Conservation (phyloP, 441 rosid genomes). For the Croton laevigatus region DNA sequence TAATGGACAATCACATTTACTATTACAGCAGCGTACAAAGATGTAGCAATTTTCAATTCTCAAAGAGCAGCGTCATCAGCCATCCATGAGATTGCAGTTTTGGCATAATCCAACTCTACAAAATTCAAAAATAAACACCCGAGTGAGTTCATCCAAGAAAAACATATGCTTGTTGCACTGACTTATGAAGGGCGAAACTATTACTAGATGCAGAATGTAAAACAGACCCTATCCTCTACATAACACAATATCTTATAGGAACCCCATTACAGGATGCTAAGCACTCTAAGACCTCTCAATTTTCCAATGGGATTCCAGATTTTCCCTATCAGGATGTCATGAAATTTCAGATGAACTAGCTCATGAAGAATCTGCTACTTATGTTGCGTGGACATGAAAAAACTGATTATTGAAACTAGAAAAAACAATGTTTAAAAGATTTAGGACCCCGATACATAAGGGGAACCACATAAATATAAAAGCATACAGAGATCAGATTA, state of each 20-base stretch:
- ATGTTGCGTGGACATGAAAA: no score
- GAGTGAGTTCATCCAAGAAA: not conserved
- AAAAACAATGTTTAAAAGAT: no score
- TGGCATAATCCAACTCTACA: constrained; percentile 27
- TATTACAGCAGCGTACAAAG: not conserved
- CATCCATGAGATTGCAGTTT: constrained; percentile 14
- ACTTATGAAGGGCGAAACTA: no score
- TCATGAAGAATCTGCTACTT: not conserved
- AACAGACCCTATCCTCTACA: no score
- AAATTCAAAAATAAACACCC: constrained; percentile 3
- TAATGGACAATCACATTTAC: not conserved
- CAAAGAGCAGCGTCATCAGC: constrained; percentile 25
- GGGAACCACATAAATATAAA: no score
- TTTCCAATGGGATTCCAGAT: no score
- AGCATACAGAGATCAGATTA: no score
- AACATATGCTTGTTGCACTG: no score
- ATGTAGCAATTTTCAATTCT: constrained; percentile 20
- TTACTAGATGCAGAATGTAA: no score
- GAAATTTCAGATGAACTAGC: not conserved
- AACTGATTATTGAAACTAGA: no score
- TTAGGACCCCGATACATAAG: no score
- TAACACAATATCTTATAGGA: no score
- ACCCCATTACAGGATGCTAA: not conserved
- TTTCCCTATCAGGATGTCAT: not conserved
- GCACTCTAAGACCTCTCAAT: not conserved